phyloP scores from a whole-genome alignment of 176 grass and related monocot species.

The Cenchrus americanus region DNA sequence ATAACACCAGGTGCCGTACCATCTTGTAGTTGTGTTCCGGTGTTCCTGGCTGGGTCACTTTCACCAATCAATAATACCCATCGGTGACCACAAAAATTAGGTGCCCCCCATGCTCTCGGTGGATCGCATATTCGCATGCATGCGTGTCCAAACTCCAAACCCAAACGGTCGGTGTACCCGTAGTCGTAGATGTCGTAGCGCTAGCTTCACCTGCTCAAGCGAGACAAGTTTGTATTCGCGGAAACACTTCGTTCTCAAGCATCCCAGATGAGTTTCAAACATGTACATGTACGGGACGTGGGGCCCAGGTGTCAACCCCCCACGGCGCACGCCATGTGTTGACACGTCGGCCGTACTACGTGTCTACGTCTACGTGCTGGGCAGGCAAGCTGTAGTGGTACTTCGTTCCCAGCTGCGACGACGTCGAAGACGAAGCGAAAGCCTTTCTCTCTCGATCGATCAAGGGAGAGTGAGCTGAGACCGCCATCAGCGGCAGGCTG shows the following conservation, averaged over 20 bases:
- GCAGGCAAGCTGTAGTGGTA: background rate
- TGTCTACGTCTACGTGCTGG: too few relatives aligned
- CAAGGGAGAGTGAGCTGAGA: too few relatives aligned
- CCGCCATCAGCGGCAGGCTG: background rate
- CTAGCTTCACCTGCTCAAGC: background rate
- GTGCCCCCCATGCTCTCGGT: background rate
- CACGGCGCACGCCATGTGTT: background rate
- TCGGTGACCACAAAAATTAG: constrained; percentile 19
- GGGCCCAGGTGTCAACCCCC: background rate
- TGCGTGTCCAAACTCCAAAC: background rate
- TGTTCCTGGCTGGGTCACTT: constrained; percentile 11
- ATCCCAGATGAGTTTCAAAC: background rate
- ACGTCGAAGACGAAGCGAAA: too few relatives aligned
- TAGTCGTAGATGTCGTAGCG: background rate
- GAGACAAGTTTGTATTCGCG: background rate
- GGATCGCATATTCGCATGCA: too few relatives aligned
- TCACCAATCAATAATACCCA: constrained; percentile 10
- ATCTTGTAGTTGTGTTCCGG: background rate
- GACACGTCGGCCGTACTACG: background rate
- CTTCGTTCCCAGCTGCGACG: background rate
- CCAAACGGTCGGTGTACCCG: background rate
- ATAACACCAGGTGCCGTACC: background rate
- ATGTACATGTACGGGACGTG: too few relatives aligned
- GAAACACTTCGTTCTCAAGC: background rate
- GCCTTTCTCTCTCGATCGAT: too few relatives aligned